Evolutionary conservation across 129 eudicot genomes (phyloP).

Genomic region (sunflower (Helianthus annuus)): HanXRQr2.0-SUNRISE NC_035434.2:51862113-51862612

Average conservation of each 20-base stretch:
- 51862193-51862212: constrained; percentile 39
- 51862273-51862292: constrained; percentile 53
- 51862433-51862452: neutral
- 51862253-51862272: constrained; percentile 58
- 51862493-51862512: constrained; percentile 54
- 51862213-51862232: constrained; percentile 54
- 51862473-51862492: constrained; percentile 63
- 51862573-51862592: neutral
- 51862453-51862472: constrained; percentile 25
- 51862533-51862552: neutral
- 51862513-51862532: constrained; percentile 31
- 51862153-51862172: constrained; percentile 33
- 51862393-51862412: neutral
- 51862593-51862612: neutral
- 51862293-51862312: constrained; percentile 55
- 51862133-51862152: constrained; percentile 36
- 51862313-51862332: constrained; percentile 65
- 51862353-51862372: constrained; percentile 10
- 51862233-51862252: constrained; percentile 59
- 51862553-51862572: neutral
- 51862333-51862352: constrained; percentile 39
- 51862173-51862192: constrained; percentile 25
- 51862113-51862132: constrained; percentile 40
- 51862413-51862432: constrained; percentile 14
- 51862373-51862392: neutral